Evolutionary conservation across 2,329 filamentous ascomycete species (phyloP).

Genomic region (Moelleriella libera): DNA sequence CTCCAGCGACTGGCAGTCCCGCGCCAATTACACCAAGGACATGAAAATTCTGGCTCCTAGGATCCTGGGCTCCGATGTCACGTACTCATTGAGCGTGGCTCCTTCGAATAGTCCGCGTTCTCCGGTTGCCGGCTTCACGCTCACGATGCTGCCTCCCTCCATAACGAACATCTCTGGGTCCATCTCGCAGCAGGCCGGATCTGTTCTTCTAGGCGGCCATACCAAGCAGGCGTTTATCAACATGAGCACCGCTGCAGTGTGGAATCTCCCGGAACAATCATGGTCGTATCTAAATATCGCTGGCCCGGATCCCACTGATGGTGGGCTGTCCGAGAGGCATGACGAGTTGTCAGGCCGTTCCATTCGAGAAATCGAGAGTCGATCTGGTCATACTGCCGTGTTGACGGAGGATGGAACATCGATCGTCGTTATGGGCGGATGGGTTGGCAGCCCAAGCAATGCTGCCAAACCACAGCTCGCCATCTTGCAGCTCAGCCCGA

Average conservation of each 20-base stretch:
- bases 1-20: constrained; percentile 43
- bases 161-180: constrained; percentile 52
- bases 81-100: constrained; percentile 23
- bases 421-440: constrained; percentile 76
- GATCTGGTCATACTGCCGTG: constrained; percentile 81
- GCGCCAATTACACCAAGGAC: constrained; percentile 64
- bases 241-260: constrained; percentile 81
- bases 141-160: constrained; percentile 60
- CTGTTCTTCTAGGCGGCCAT: constrained; percentile 75
- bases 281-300: constrained; percentile 73
- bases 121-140: constrained; percentile 73
- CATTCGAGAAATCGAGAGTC: constrained; percentile 46
- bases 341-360: too few relatives aligned
- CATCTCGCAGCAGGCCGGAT: constrained; percentile 60
- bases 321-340: too few relatives aligned
- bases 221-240: constrained; percentile 77
- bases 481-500: constrained; percentile 59
- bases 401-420: constrained; percentile 63
- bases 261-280: constrained; percentile 70
- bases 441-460: constrained; percentile 70
- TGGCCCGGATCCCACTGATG: constrained; percentile 14
- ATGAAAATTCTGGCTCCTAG: constrained; percentile 55
- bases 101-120: constrained; percentile 48
- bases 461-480: constrained; percentile 73
- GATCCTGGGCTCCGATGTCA: constrained; percentile 11